Conservation (phyloP, 2,329 filamentous ascomycete species). For the Calycina marina region DNA sequence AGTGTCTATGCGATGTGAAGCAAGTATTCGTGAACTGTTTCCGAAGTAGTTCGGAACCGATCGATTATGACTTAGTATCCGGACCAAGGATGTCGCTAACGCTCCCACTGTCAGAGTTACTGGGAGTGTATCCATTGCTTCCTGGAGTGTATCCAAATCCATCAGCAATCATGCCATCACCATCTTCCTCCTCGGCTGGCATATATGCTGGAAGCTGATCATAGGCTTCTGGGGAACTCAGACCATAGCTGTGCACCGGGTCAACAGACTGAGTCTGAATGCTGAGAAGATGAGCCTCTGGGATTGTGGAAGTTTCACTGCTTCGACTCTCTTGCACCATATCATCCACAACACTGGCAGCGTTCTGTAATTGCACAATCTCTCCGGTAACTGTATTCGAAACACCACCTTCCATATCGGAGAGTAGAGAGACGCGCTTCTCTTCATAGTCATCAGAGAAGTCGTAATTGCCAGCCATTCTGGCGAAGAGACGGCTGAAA, state of each 20-base stretch:
- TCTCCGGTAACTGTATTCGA: slow-evolving; percentile 14
- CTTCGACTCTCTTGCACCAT: slow-evolving; percentile 5
- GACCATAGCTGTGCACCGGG: not conserved
- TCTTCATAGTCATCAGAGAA: slow-evolving; percentile 15
- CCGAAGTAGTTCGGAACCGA: too few relatives aligned
- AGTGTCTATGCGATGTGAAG: not conserved
- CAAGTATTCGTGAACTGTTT: too few relatives aligned
- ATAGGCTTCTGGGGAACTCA: not conserved
- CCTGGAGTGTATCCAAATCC: slow-evolving; percentile 19
- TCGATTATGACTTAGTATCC: slow-evolving; percentile 13
- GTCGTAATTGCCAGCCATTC: slow-evolving; percentile 5
- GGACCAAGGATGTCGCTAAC: slow-evolving; percentile 16
- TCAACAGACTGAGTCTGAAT: not conserved
- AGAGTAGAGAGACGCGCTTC: slow-evolving; percentile 9
- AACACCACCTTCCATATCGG: slow-evolving; percentile 12
- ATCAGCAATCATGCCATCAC: slow-evolving; percentile 14
- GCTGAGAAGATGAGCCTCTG: not conserved
- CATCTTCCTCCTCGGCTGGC: slow-evolving; percentile 3
- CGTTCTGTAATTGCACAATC: slow-evolving; percentile 13
- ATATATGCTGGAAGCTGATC: slow-evolving; percentile 3
- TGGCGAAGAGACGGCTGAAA: slow-evolving; percentile 8
- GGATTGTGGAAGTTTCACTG: not conserved
- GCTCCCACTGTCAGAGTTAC: slow-evolving; percentile 10
- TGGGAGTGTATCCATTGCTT: slow-evolving; percentile 12
- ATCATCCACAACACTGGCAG: slow-evolving; percentile 10